A percentile compares a stretch with the other conserved stretches of the same genome.
These are phyloP conservation scores for Colletotrichum lindemuthianum DNA, from an alignment of 2,329 filamentous ascomycete species.

Conservation along the genomic window DNA sequence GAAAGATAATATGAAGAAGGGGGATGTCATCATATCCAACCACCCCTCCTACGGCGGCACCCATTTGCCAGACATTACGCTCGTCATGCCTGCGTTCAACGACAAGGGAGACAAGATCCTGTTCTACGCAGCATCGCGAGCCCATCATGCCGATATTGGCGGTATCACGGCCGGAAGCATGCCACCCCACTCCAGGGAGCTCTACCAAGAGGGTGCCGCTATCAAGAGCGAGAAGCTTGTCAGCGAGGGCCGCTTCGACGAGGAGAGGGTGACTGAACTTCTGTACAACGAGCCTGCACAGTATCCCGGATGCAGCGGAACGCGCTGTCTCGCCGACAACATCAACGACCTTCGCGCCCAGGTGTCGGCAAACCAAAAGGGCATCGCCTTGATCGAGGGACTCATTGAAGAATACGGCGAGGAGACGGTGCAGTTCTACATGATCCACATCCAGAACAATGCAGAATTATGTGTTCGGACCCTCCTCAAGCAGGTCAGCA, in stretches of 20 bases:
- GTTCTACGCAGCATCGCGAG: constrained; percentile 83
- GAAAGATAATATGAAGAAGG: constrained; percentile 79
- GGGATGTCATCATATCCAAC: constrained; percentile 85
- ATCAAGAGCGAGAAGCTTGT: constrained; percentile 77
- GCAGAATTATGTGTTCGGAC: constrained; percentile 79
- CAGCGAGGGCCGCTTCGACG: constrained; percentile 80
- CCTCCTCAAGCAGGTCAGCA: constrained; percentile 76
- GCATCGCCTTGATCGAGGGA: constrained; percentile 80
- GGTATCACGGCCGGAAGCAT: constrained; percentile 84
- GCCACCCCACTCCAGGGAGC: constrained; percentile 76
- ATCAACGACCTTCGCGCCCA: constrained; percentile 86
- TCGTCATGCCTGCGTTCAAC: constrained; percentile 82
- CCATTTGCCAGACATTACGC: constrained; percentile 84
- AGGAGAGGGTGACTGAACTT: constrained; percentile 77
- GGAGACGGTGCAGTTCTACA: constrained; percentile 83
- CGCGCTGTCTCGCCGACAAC: constrained; percentile 81
- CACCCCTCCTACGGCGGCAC: constrained; percentile 87
- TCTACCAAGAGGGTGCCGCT: constrained; percentile 71
- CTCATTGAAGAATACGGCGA: constrained; percentile 83
- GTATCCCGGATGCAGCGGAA: constrained; percentile 80
- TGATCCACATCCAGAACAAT: constrained; percentile 83
- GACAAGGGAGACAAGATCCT: constrained; percentile 73
- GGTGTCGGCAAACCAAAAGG: constrained; percentile 85
- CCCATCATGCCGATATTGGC: constrained; percentile 87
- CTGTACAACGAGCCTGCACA: constrained; percentile 79